Evolutionary conservation across 2,329 filamentous ascomycete species (phyloP), one percentile per base, ranked within the genome.

Genomic region (Colletotrichum eremochloae): DNA sequence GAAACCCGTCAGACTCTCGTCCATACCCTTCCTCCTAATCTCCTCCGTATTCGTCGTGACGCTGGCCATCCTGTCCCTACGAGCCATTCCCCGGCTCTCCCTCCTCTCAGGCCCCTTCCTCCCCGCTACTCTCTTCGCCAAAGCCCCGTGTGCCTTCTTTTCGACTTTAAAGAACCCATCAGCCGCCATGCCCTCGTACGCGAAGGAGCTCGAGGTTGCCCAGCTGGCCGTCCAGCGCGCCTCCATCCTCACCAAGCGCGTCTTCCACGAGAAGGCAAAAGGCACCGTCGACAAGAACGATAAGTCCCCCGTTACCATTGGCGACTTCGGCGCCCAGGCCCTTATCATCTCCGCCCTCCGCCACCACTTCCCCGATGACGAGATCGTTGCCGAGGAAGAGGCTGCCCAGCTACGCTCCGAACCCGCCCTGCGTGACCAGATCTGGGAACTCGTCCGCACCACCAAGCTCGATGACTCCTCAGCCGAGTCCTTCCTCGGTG

Each of bases 271-370:
- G 77, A 96, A 96, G 83, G 93, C 94, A 78, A 98, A 98, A 85
- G 96, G 96, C 77, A 98, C 96, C 57, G 88, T 97, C 63, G 93
- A 92, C 81, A 99, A 99, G 86, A 92, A 94, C 82, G 96, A 99
- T 87, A 94, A 94, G 81, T 97, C 95, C 12, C 96, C 96, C 75
- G 96, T 99, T 78, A 99, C 96, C 24, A 96, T 98, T 78, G 96
- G 96, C 81, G 96, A 99, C 85, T 98, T 97, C 82, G 96, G 96
- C 79, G 97, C 96, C 48, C 96, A 99, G 86, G 95, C 96, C 42
- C 90, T 99, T 76, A 97, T 99, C 83, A 97, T 98, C 79, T 89
- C 92, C 69, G 96, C 96, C 38, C 92, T 99, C 76, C 92, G 92
- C 83, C 90, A 94, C 83, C 94, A 93, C 83, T 99, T 99, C 86